These are phyloP conservation scores for Cryptococcus amylolentus DNA, from an alignment of 1,284 basidiomycete species.

Conservation along the genomic window DNA sequence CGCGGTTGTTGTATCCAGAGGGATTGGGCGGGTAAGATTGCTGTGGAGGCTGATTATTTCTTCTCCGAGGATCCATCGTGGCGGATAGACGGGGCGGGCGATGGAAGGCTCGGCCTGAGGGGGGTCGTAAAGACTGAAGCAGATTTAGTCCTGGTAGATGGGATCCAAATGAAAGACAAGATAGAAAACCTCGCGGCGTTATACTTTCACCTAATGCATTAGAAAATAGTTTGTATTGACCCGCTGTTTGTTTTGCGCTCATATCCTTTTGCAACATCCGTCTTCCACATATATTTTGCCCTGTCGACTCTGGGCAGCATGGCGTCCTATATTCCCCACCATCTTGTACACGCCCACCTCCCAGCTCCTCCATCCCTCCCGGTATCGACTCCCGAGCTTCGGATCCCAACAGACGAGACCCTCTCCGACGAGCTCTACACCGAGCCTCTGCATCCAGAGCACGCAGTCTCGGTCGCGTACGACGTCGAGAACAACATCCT, in stretches of 20 bases:
- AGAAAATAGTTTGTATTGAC: neutral
- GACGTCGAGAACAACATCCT: constrained; percentile 64
- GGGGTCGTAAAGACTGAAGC: neutral
- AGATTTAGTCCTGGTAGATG: neutral
- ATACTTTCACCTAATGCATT: neutral
- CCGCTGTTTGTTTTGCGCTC: neutral
- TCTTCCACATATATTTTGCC: neutral
- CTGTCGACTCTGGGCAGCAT: constrained; percentile 10
- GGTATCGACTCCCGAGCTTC: constrained; percentile 26
- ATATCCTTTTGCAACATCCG: neutral
- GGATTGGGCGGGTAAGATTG: constrained; percentile 4
- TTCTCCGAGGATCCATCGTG: constrained; percentile 23
- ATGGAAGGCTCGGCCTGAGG: neutral
- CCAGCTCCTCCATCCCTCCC: constrained; percentile 32
- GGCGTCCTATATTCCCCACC: constrained; percentile 33
- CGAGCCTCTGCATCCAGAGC: constrained; percentile 63
- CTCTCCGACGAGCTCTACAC: constrained; percentile 46
- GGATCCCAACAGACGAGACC: constrained; percentile 51
- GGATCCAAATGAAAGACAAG: neutral
- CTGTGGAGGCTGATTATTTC: constrained; percentile 11
- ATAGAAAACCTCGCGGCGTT: neutral
- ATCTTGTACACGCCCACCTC: constrained; percentile 41
- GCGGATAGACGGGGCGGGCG: neutral
- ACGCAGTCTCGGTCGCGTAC: constrained; percentile 66
- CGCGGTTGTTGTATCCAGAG: neutral